Evolutionary conservation across 1,139 yeast species (phyloP).

Genomic region (Kurtzmaniella natalensis): DNA sequence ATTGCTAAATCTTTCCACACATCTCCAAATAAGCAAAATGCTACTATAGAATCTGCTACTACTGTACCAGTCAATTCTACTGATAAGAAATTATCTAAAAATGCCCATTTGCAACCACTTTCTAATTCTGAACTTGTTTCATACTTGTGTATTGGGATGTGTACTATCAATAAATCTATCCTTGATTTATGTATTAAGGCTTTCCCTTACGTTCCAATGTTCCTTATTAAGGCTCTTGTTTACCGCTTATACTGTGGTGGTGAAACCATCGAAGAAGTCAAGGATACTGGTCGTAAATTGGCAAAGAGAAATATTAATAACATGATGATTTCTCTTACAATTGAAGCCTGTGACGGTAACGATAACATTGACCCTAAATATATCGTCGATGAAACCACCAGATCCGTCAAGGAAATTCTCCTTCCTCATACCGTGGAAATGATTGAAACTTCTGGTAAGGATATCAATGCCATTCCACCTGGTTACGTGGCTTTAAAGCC

Average conservation of each 20-base stretch:
- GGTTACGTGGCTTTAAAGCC: slow-evolving; percentile 92
- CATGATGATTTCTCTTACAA: slow-evolving; percentile 91
- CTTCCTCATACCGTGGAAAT: slow-evolving; percentile 63
- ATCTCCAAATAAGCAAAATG: slow-evolving; percentile 5
- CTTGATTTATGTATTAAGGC: slow-evolving; percentile 56
- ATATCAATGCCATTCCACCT: slow-evolving; percentile 64
- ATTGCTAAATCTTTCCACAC: slow-evolving; percentile 2
- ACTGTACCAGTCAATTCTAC: slow-evolving; percentile 1
- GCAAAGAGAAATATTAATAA: slow-evolving; percentile 75
- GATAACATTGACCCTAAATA: slow-evolving; percentile 57
- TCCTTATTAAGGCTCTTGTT: slow-evolving; percentile 64
- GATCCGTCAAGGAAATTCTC: slow-evolving; percentile 65
- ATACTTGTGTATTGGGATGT: slow-evolving; percentile 61
- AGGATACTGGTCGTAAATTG: slow-evolving; percentile 63
- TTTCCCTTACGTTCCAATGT: slow-evolving; percentile 76
- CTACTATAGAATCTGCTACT: background rate
- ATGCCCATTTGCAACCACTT: slow-evolving; percentile 27
- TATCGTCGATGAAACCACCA: slow-evolving; percentile 62
- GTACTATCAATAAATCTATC: slow-evolving; percentile 60
- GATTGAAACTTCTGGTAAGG: slow-evolving; percentile 38
- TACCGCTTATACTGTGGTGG: slow-evolving; percentile 92
- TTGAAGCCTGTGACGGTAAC: slow-evolving; percentile 86
- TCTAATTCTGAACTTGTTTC: slow-evolving; percentile 48
- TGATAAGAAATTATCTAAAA: slow-evolving; percentile 4
- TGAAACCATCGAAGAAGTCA: slow-evolving; percentile 66